Evolutionary conservation across 2,329 filamentous ascomycete species (phyloP), one percentile per base, ranked within the genome.

Genomic region (Exophiala sideris): DNA sequence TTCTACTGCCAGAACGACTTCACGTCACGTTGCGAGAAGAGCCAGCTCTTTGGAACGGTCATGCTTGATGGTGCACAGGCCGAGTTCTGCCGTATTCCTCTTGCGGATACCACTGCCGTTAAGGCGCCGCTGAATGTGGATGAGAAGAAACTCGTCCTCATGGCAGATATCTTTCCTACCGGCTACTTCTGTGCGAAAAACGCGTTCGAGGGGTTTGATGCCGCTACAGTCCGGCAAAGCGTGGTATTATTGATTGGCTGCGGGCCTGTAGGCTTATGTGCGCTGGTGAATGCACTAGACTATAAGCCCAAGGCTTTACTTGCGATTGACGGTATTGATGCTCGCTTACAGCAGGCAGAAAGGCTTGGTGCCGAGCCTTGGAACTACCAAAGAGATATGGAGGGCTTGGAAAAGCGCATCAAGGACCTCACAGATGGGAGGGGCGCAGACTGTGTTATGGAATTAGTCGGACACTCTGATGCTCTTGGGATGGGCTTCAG

Each of bases 191-290:
- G 48, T 14, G 24, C 45, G n/a, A n/a, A n/a, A n/a, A n/a, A n/a
- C n/a, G n/a, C n/a, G n/a, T n/a, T n/a, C n/a, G n/a, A n/a, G n/a
- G n/a, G n/a, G n/a, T n/a, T n/a, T n/a, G n/a, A n/a, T n/a, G n/a
- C n/a, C n/a, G n/a, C n/a, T n/a, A n/a, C n/a, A n/a, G n/a, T n/a
- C 45, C 16, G 11, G n/a, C 34, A 16, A 16, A 47, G n/a, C n/a
- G n/a, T 72, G 14, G 76, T 86, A 2, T 82, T 82, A 1, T 76
- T 86, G 1, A 86, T 85, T 50, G 83, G 82, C 1, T 81, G 79
- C 2, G 82, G 83, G 0, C 82, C 83, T 0, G 82, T 86, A 1
- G 83, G 83, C 1, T 66, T 86, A 3, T 84, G 86, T 79, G 81
- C 82, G 2, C 83, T 83, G 1, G 85, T 86, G 67, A 83, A 78